Conservation (phyloP, 73 alveolate species). For the Paramecium sexaurelia region DNA sequence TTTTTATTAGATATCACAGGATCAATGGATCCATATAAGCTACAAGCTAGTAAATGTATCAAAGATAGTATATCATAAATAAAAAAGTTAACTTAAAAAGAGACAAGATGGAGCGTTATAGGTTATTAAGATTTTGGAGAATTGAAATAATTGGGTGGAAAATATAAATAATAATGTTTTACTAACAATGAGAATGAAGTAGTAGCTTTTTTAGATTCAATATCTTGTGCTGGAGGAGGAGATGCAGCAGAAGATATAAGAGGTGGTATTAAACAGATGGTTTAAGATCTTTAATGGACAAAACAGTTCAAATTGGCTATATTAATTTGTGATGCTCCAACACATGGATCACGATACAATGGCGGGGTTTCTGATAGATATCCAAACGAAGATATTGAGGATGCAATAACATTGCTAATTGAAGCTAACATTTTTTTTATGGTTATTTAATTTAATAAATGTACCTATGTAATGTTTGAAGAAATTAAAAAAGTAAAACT, state of each 20-base stretch:
- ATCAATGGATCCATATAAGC: conserved; percentile 10
- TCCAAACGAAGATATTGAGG: conserved; percentile 43
- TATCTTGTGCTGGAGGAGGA: background rate
- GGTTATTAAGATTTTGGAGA: conserved; percentile 21
- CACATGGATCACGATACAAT: conserved; percentile 33
- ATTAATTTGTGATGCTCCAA: conserved; percentile 25
- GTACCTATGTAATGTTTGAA: background rate
- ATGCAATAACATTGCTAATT: background rate
- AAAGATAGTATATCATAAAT: background rate
- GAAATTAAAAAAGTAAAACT: conserved; percentile 8
- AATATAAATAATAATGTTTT: background rate
- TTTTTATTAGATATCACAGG: background rate
- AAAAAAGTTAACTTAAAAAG: background rate
- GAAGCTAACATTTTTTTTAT: background rate
- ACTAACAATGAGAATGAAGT: background rate
- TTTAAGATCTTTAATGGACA: background rate
- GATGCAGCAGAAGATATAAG: conserved; percentile 51
- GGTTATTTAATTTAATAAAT: background rate
- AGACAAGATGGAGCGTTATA: background rate
- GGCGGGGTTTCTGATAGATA: conserved; percentile 25
- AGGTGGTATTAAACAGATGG: conserved; percentile 18
- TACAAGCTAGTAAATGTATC: background rate
- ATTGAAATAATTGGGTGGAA: background rate
- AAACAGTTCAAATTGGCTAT: conserved; percentile 4
- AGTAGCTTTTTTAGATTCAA: background rate